Base-by-base conservation (phyloP, 495 filamentous ascomycete genomes). In the Diplogelasinospora grovesii region DNA sequence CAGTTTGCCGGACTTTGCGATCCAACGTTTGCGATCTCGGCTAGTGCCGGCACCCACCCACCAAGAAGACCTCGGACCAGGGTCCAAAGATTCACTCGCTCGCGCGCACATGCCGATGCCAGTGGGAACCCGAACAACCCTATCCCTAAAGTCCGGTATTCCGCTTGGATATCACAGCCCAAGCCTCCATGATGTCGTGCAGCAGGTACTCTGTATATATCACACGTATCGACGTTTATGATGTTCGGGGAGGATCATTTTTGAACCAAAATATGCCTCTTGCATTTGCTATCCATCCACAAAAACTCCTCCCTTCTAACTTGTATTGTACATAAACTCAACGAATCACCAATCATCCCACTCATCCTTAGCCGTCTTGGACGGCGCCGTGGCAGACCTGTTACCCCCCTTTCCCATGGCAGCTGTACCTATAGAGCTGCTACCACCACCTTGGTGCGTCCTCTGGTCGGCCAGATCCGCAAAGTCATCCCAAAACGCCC, bases 401-500 rank as follows among this genome's bases (percentile, higher is more conserved):
- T 53, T 65, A 22, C 57, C 59, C 22, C 63, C 63, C 66, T 80
- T 72, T 49, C 79, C 82, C 72, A 83, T 80, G 22, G 83, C 85
- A 25, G 74, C 67, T 19, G 83, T 87, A 15, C 85, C 85, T 49
- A 89, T 79, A n/a, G 79, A 59, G 56, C 49, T 71, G 34, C 50
- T 50, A 39, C 49, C 53, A n/a, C n/a, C n/a, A n/a, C n/a, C n/a
- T n/a, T n/a, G n/a, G 14, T 45, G 59, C 15, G 59, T 62, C 23
- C 57, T 54, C 23, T 69, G 64, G 39, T 74, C 66, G 2, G 77
- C 73, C 18, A 70, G 60, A 24, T 59, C 63, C 0, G 78, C 75
- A 43, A 89, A 75, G 16, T 78, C 75, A 63, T 97, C 93, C 93
- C 92, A 98, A 63, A 98, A 98, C 26, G 85, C 84, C 48, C 81